Evolutionary conservation across 2,329 filamentous ascomycete genomes (phyloP).

Genomic region (Colletotrichum trifolii): DNA sequence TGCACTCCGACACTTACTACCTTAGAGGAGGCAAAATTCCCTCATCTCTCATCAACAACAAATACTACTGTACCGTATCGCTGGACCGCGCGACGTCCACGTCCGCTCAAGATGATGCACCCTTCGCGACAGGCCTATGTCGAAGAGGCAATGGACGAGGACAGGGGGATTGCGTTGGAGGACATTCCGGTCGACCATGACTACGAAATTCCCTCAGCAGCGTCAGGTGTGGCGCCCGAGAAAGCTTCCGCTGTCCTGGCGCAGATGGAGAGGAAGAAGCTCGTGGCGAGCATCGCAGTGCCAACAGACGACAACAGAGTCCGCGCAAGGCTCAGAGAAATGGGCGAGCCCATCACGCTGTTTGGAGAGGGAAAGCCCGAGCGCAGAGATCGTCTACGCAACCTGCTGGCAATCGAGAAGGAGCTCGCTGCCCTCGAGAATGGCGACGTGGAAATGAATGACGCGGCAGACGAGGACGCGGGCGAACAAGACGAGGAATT

Average conservation of each 20-base stretch:
- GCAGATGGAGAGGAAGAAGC: constrained; percentile 91
- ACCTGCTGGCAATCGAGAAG: constrained; percentile 78
- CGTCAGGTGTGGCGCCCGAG: constrained; percentile 77
- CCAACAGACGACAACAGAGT: constrained; percentile 94
- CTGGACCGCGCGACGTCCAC: constrained; percentile 13
- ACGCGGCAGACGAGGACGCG: constrained; percentile 61
- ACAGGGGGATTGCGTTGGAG: constrained; percentile 58
- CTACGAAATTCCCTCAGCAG: constrained; percentile 78
- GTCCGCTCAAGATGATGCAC: constrained; percentile 72
- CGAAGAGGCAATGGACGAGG: constrained; percentile 72
- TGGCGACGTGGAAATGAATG: constrained; percentile 71
- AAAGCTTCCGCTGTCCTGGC: constrained; percentile 86
- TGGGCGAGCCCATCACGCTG: constrained; percentile 93
- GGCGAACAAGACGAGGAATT: constrained; percentile 89
- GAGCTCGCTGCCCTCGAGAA: constrained; percentile 68
- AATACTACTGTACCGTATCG: neutral
- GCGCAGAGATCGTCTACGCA: constrained; percentile 85
- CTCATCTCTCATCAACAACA: neutral
- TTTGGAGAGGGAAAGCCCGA: constrained; percentile 93
- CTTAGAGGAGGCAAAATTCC: too few relatives aligned
- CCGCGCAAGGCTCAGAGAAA: constrained; percentile 80
- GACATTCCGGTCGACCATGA: constrained; percentile 77
- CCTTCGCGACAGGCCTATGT: constrained; percentile 93
- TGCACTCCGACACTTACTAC: too few relatives aligned
- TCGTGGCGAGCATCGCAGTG: constrained; percentile 88